These are phyloP conservation scores for Centella asiatica DNA, from an alignment of 129 eudicot genomes.

Conservation along the genomic window DNA sequence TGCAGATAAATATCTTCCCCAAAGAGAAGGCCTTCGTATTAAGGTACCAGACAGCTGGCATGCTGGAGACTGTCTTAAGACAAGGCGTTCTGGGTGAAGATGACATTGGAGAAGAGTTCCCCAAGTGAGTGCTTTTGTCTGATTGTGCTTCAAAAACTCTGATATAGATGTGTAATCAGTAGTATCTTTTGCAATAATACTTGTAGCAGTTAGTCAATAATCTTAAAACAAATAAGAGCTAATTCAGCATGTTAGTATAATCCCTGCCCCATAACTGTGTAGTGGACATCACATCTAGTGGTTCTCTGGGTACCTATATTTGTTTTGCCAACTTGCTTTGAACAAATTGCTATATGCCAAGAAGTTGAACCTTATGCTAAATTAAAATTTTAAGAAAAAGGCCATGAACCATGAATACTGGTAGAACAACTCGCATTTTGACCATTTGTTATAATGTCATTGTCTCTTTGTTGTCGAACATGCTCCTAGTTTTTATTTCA, in stretches of 20 bases:
- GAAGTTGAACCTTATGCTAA: neutral
- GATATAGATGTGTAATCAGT: neutral
- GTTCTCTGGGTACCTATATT: neutral
- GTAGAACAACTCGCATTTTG: neutral
- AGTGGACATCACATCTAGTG: neutral
- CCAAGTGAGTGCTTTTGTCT: conserved; percentile 46
- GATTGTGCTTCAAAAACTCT: neutral
- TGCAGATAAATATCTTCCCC: conserved; percentile 91
- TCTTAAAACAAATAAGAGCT: neutral
- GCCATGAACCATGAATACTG: neutral
- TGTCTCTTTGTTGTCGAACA: neutral
- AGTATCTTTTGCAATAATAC: neutral
- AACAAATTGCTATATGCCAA: neutral
- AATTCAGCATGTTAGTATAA: neutral
- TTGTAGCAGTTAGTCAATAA: neutral
- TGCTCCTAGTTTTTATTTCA: neutral
- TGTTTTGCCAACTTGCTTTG: neutral
- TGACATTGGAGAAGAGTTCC: conserved; percentile 87
- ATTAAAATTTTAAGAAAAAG: neutral
- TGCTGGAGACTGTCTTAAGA: conserved; percentile 84
- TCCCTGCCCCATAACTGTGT: neutral
- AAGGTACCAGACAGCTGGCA: conserved; percentile 97
- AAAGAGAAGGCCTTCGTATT: conserved; percentile 80
- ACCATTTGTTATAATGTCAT: neutral
- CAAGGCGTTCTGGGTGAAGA: conserved; percentile 97